These are phyloP conservation scores for Sapria himalayana DNA, from an alignment of 345 rosid genomes.

Conservation along the genomic window DNA sequence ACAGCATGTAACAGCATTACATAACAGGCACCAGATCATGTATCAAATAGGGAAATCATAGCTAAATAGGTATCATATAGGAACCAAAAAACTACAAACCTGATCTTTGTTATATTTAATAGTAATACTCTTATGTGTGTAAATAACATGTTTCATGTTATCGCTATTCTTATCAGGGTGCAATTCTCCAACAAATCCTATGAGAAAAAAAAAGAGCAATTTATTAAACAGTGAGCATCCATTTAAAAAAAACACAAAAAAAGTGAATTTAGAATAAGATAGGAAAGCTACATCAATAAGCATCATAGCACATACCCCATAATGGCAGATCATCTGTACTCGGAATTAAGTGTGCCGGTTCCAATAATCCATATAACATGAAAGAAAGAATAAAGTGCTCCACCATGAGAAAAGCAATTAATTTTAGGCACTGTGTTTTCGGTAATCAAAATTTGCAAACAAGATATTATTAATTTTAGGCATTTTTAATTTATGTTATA, in stretches of 20 bases:
- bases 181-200: conserved; percentile 79
- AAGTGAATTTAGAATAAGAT: neutral
- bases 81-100: conserved; percentile 23
- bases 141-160: conserved; percentile 45
- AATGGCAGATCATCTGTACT: conserved; percentile 78
- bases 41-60: conserved; percentile 1
- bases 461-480: too few species aligned
- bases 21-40: neutral
- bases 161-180: conserved; percentile 63
- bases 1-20: conserved; percentile 1
- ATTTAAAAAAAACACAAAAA: neutral
- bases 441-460: too few species aligned
- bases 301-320: conserved; percentile 43
- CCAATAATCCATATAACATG: too few species aligned
- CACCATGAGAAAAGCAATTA: neutral
- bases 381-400: conserved; percentile 9
- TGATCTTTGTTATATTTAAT: conserved; percentile 63
- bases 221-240: conserved; percentile 3
- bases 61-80: neutral
- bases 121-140: conserved; percentile 53
- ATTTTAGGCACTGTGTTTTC: too few species aligned
- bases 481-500: too few species aligned
- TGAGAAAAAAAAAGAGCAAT: conserved; percentile 7
- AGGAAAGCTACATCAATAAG: neutral
- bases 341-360: too few species aligned